Percentiles rank a stretch among this genome's conserved stretches.
Conservation (phyloP, 176 grass and related monocot genomes). For the Metroxylon sagu region DNA sequence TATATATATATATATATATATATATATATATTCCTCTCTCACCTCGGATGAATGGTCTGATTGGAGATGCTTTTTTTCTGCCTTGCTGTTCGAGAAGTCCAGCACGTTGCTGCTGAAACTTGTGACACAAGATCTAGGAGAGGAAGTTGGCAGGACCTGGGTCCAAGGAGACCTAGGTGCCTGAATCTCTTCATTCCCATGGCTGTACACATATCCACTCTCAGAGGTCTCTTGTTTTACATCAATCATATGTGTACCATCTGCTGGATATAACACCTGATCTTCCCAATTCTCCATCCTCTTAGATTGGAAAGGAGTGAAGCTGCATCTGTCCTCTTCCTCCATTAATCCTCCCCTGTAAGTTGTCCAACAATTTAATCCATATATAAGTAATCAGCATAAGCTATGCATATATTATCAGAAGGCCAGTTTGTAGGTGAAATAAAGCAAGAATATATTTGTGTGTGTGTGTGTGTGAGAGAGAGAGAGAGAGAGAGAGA, state of each 20-base stretch:
- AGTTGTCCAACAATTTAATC: neutral
- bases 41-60: conserved; percentile 31
- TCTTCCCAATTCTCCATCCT: conserved; percentile 20
- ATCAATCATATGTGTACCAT: conserved; percentile 26
- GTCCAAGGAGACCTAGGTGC: conserved; percentile 39
- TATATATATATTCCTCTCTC: neutral
- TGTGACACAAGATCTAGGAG: conserved; percentile 66
- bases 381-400: too few relatives aligned
- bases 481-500: too few relatives aligned
- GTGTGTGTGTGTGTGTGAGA: too few relatives aligned
- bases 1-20: neutral
- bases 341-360: conserved; percentile 38
- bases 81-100: conserved; percentile 72
- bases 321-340: conserved; percentile 35
- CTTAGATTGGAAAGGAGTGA: conserved; percentile 17
- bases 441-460: too few relatives aligned
- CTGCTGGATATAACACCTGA: conserved; percentile 24
- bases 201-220: conserved; percentile 12
- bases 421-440: too few relatives aligned
- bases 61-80: conserved; percentile 26
- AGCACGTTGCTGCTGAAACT: conserved; percentile 43
- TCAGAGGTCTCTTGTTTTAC: conserved; percentile 39
- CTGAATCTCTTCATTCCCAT: conserved; percentile 31
- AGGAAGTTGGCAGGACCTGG: conserved; percentile 34
- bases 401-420: too few relatives aligned